Conservation (phyloP, 495 filamentous ascomycete genomes). For the Xylaria sp. region DNA sequence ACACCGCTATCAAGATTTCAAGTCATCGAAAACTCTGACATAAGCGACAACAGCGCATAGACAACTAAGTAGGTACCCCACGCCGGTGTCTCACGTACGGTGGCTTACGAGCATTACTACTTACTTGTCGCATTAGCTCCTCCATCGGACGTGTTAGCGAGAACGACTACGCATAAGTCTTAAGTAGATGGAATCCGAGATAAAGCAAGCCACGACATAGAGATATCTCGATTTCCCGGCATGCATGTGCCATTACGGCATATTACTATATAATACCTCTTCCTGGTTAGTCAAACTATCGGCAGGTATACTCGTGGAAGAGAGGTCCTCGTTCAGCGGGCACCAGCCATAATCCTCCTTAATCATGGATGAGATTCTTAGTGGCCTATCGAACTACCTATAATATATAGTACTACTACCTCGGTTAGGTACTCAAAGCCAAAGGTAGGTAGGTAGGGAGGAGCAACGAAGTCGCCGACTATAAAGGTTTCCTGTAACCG, state of each 20-base stretch:
- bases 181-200: too few relatives aligned
- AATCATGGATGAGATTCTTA: neutral
- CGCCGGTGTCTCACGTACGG: neutral
- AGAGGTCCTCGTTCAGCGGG: neutral
- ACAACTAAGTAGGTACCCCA: neutral
- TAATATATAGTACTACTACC: too few relatives aligned
- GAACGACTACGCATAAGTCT: neutral
- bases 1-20: constrained; percentile 10
- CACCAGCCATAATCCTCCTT: neutral
- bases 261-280: neutral
- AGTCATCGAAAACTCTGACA: neutral
- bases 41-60: neutral
- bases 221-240: neutral
- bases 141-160: neutral
- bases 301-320: too few relatives aligned
- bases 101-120: constrained; percentile 13
- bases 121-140: neutral
- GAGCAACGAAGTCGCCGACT: too few relatives aligned
- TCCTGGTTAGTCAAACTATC: constrained; percentile 2
- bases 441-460: too few relatives aligned
- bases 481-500: too few relatives aligned
- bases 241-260: neutral
- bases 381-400: neutral
- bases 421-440: too few relatives aligned
- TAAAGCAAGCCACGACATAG: too few relatives aligned